Percentiles rank a stretch among this genome's conserved stretches.
These are phyloP conservation scores for Chlamydomonas sphaeroides DNA, from an alignment of 139 green algal genomes.

Conservation along the genomic window DNA sequence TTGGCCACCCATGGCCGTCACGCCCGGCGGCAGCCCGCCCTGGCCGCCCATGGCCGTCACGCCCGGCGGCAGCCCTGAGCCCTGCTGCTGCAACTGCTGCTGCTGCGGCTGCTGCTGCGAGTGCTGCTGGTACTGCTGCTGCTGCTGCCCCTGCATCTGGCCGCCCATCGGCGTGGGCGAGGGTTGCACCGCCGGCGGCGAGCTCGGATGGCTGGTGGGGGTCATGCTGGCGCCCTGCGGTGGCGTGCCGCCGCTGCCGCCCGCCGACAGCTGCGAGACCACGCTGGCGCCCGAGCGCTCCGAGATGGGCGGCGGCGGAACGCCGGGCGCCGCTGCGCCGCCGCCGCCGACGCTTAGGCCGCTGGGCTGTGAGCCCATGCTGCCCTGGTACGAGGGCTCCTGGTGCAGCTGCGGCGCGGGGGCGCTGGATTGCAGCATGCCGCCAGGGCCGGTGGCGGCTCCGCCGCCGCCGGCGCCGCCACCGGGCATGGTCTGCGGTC, in stretches of 20 bases:
- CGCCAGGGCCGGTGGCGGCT: neutral
- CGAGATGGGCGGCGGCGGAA: neutral
- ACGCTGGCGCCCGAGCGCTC: slow-evolving; percentile 5
- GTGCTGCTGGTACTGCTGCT: neutral
- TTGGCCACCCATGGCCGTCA: slow-evolving; percentile 15
- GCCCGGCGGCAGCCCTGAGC: neutral
- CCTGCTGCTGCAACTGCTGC: too few relatives aligned
- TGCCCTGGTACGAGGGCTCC: slow-evolving; percentile 4
- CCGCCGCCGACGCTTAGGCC: neutral
- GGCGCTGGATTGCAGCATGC: slow-evolving; percentile 1
- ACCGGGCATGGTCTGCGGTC: too few relatives aligned
- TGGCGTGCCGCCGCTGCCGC: neutral
- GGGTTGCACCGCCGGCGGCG: too few relatives aligned
- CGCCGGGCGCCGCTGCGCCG: neutral
- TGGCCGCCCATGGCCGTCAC: neutral
- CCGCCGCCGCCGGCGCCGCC: too few relatives aligned
- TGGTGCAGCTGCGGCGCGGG: neutral
- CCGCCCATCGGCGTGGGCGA: neutral
- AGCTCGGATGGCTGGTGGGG: too few relatives aligned
- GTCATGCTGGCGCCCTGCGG: too few relatives aligned
- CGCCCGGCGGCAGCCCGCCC: slow-evolving; percentile 26
- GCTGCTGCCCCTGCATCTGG: too few relatives aligned
- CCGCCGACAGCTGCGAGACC: neutral
- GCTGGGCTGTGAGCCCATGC: slow-evolving; percentile 19
- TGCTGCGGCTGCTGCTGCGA: neutral